These are phyloP conservation scores for Pyricularia pennisetigena DNA, from an alignment of 2,329 filamentous ascomycete genomes.

Conservation along the genomic window DNA sequence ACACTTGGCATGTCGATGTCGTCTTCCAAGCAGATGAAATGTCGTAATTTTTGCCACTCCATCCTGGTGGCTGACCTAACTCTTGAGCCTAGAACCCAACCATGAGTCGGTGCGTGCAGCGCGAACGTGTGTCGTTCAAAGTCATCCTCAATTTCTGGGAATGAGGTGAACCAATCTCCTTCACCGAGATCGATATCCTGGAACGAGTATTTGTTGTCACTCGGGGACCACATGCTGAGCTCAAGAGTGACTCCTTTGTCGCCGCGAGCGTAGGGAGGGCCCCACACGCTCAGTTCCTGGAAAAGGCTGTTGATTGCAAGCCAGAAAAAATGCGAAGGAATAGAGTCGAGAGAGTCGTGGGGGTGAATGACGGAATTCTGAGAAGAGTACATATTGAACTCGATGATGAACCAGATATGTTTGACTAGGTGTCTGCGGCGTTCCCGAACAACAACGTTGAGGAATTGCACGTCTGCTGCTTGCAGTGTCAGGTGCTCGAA, in stretches of 20 bases:
- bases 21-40: not conserved
- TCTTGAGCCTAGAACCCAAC: not conserved
- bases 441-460: not conserved
- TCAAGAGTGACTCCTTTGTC: not conserved
- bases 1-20: not conserved
- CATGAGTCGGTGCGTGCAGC: not conserved
- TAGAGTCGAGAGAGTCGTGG: not conserved
- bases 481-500: not conserved
- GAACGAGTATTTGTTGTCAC: not conserved
- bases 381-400: not conserved
- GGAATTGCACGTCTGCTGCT: not conserved
- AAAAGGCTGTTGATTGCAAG: not conserved
- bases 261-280: not conserved
- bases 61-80: not conserved
- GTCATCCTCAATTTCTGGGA: not conserved
- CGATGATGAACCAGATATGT: not conserved
- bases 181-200: not conserved
- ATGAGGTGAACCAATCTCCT: not conserved
- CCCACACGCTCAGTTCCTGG: not conserved
- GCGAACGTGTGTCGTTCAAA: not conserved
- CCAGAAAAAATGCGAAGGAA: not conserved
- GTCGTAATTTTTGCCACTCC: not conserved
- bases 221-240: not conserved
- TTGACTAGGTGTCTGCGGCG: not conserved
- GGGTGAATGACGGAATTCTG: not conserved